Percentiles rank a stretch among this genome's conserved stretches.
phyloP scores from a whole-genome alignment of 1,284 basidiomycete species.

The Rhodofomes roseus region DNA sequence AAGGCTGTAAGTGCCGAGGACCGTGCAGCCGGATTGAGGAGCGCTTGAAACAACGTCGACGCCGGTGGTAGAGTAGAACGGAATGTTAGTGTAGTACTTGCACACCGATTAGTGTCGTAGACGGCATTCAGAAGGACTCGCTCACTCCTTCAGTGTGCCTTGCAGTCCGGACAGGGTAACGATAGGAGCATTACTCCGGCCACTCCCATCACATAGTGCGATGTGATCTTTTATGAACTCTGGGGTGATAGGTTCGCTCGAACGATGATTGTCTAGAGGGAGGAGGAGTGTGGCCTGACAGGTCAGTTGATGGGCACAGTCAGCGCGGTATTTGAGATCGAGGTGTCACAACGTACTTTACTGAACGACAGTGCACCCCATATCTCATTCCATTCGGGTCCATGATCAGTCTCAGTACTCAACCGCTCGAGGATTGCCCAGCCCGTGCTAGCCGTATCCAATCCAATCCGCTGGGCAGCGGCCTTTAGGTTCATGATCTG shows the following conservation, averaged over 20 bases:
- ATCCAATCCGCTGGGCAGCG: slow-evolving; percentile 70
- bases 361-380: slow-evolving; percentile 64
- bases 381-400: slow-evolving; percentile 71
- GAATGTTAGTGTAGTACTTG: slow-evolving; percentile 55
- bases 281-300: slow-evolving; percentile 73
- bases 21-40: slow-evolving; percentile 52
- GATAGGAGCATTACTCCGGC: slow-evolving; percentile 45
- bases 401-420: slow-evolving; percentile 57
- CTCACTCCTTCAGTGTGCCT: slow-evolving; percentile 57
- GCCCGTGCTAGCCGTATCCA: slow-evolving; percentile 68
- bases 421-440: slow-evolving; percentile 85
- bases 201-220: slow-evolving; percentile 51
- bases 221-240: slow-evolving; percentile 81
- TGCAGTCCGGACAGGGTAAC: slow-evolving; percentile 81
- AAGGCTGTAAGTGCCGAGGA: slow-evolving; percentile 45
- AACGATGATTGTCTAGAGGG: slow-evolving; percentile 54
- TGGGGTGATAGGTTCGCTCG: slow-evolving; percentile 55
- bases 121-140: background rate
- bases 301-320: background rate
- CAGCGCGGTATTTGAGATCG: background rate
- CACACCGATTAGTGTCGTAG: slow-evolving; percentile 9
- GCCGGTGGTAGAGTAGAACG: slow-evolving; percentile 63
- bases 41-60: slow-evolving; percentile 57
- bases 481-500: slow-evolving; percentile 82
- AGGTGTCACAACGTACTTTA: slow-evolving; percentile 48